Evolutionary conservation across 208 protist genomes (phyloP), one percentile per base, ranked within the genome.

Genomic region (Trypanosomatidae sp.): DNA sequence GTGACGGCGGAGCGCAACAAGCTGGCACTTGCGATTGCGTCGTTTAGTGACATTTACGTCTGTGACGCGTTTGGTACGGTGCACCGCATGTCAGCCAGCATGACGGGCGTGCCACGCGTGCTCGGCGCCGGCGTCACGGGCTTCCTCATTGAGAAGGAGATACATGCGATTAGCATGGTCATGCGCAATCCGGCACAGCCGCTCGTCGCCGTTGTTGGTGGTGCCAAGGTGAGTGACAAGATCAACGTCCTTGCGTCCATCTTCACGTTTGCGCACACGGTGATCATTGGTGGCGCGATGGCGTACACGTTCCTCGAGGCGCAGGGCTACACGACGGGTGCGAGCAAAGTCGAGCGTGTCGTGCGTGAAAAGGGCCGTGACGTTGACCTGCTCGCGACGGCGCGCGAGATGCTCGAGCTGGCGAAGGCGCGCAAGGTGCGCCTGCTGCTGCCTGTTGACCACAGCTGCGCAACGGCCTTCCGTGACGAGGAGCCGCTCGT

Each of bases 1-100:
- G 77, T 86, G 20, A 59, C 56, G 6, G 30, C 46, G 1, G 38
- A 89, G 27, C 75, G 70, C 23, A 88, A 92, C 22, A 53, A 42
- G 7, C 67, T 92, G 64, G 67, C 82, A 0, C 67, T 82, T n/a
- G 86, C 89, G 38, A 76, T 99, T 3, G 87, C 86, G 6, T 61
- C 65, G 32, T 92, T 78, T 37, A 95, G 74, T 56, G 98, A 99
- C 66, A 88, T 99, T 33, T 99, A 97, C 71, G 91, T 99, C 6
- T 98, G 97, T 64, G 98, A 99, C 73, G 98, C 97, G 4, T 99
- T 99, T 65, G 98, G 98, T 67, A 99, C 98, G 6, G 97, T 98
- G 15, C 98, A 99, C 70, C 94, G 98, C 56, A 97, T 96, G 38
- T 96, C 99, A 48, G 89, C 86, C n/a, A 94, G 81, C 33, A 93